phyloP scores from a whole-genome alignment of 2,329 filamentous ascomycete species.

The Ophiostoma angusticollis region DNA sequence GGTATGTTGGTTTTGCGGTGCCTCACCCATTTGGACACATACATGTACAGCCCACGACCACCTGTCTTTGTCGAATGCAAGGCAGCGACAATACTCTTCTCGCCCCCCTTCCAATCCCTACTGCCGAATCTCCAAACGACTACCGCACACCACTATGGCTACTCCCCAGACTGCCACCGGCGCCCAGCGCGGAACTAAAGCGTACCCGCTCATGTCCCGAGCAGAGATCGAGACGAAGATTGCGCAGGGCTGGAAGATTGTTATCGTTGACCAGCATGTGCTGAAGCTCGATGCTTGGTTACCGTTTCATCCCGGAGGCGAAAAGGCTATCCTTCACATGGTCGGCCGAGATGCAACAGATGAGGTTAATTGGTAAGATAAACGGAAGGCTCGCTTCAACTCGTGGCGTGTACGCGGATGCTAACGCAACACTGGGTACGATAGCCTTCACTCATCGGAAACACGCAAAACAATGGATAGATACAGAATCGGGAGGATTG shows the following conservation, averaged over 20 bases:
- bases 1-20: too few species aligned
- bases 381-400: neutral
- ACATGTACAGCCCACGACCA: too few species aligned
- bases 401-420: neutral
- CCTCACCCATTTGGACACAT: too few species aligned
- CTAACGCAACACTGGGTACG: neutral
- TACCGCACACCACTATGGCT: neutral
- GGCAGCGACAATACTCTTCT: too few species aligned
- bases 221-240: conserved; percentile 69
- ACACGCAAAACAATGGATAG: conserved; percentile 63
- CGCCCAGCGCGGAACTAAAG: too few species aligned
- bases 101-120: neutral
- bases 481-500: conserved; percentile 72
- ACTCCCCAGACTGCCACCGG: neutral
- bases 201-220: conserved; percentile 26
- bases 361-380: conserved; percentile 66
- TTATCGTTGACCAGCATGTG: conserved; percentile 71
- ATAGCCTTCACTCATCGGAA: conserved; percentile 68
- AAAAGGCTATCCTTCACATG: conserved; percentile 87
- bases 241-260: conserved; percentile 63
- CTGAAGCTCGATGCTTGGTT: conserved; percentile 83
- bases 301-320: conserved; percentile 80
- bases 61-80: too few species aligned
- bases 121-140: too few species aligned
- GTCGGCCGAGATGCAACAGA: conserved; percentile 88